These are phyloP conservation scores for Neurospora pannonica DNA, from an alignment of 495 filamentous ascomycete genomes.

Conservation along the genomic window DNA sequence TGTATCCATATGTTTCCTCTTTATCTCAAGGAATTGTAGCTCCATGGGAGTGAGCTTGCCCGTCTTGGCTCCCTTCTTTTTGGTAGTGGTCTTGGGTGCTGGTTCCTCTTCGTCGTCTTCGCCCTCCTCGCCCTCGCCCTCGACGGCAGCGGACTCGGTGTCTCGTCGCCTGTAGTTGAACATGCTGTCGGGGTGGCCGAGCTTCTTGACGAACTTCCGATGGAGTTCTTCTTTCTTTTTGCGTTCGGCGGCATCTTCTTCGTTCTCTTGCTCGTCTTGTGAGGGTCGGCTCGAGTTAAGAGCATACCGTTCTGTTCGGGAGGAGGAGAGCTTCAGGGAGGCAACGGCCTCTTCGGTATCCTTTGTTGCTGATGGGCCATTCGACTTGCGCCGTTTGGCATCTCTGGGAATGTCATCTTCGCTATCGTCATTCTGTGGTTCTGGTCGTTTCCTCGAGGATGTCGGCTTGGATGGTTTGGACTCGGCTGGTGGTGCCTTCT, in stretches of 20 bases:
- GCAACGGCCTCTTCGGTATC: slow-evolving; percentile 2
- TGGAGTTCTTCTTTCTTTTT: slow-evolving; percentile 62
- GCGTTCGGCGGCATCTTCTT: slow-evolving; percentile 37
- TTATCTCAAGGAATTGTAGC: slow-evolving; percentile 86
- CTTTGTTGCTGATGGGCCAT: slow-evolving; percentile 3
- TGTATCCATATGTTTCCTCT: slow-evolving; percentile 82
- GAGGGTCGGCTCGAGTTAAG: slow-evolving; percentile 12
- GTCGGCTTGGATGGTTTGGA: not conserved
- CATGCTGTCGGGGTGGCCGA: slow-evolving; percentile 75
- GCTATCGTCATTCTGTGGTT: slow-evolving; percentile 33
- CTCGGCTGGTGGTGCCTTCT: not conserved
- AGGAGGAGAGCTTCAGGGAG: slow-evolving; percentile 1
- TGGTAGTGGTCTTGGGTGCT: slow-evolving; percentile 31
- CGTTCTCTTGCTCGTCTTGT: slow-evolving; percentile 31
- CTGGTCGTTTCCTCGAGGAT: slow-evolving; percentile 32
- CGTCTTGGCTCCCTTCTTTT: slow-evolving; percentile 64
- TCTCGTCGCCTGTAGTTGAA: slow-evolving; percentile 53
- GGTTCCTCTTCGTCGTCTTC: slow-evolving; percentile 41
- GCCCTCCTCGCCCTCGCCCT: slow-evolving; percentile 38
- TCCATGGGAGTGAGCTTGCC: slow-evolving; percentile 92
- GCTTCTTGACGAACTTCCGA: slow-evolving; percentile 77
- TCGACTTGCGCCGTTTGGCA: slow-evolving; percentile 1
- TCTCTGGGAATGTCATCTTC: slow-evolving; percentile 19
- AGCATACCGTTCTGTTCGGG: not conserved
- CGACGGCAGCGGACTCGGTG: slow-evolving; percentile 37